Base-by-base conservation (phyloP, 164 flowering plant genomes). In the Vitis riparia region DNA sequence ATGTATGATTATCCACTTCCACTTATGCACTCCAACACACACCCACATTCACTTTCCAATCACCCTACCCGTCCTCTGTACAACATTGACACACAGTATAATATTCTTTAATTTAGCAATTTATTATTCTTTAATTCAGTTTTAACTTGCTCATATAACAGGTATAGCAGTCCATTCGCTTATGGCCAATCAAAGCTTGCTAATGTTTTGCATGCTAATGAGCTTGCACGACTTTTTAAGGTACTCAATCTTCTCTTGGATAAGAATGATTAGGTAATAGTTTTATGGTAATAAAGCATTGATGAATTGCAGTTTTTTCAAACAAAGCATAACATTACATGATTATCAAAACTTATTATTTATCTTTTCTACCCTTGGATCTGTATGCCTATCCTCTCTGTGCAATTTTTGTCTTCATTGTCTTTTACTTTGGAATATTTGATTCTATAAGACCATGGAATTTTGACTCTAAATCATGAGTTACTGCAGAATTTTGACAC, bases 161-260 rank as follows among this genome's bases (percentile, higher is more conserved):
- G 87, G 51, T 84, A 82, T 69, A 73, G 56, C 63, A 71, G 76
- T 3, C 12, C 68, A 11, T 23, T 44, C 57, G 88, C 88, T 2
- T 86, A 86, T 78, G 88, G 86, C 1, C 88, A 86, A 67, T 85
- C 88, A 55, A 84, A 83, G 77, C 77, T 83, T 9, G 75, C 78
- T 10, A 83, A 83, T 60, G 48, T 83, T 49, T 69, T 81, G 72
- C 79, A 80, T 71, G 76, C 79, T 63, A 80, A 81, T 57, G 85
- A 85, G 74, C 84, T 85, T n/a, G 63, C 86, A 15, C 76, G 72
- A 32, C 80, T 57, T 2, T 51, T 86, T 15, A 84, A 84, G 88
- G 90, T 84, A 68, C 11, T 52, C 15, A 15, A 9, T 37, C 55
- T n/a, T 49, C 62, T 15, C 65, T n/a, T 9, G 15, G 49, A 23